phyloP scores from a whole-genome alignment of 345 rosid genomes.

The Anastatica hierochuntica region DNA sequence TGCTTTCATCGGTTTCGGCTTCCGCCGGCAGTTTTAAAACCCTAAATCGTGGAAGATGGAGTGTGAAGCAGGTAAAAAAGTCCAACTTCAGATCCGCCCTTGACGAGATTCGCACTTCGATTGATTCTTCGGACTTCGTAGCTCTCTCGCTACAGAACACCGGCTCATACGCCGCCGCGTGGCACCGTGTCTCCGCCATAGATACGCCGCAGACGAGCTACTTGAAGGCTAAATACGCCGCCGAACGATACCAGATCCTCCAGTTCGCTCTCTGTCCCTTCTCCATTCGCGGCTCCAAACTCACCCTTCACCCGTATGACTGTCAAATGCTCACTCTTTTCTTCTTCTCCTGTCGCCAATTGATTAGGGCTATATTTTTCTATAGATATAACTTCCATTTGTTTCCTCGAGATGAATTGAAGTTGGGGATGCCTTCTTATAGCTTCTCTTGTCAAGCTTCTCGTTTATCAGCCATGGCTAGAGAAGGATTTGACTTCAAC shows the following conservation, averaged over 20 bases:
- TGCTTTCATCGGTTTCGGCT: slow-evolving; percentile 28
- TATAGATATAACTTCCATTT: slow-evolving; percentile 79
- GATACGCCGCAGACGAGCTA: slow-evolving; percentile 64
- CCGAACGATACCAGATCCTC: slow-evolving; percentile 63
- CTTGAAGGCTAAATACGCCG: slow-evolving; percentile 56
- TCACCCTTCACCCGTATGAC: slow-evolving; percentile 53
- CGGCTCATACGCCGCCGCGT: slow-evolving; percentile 63
- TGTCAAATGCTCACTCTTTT: neutral
- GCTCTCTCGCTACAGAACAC: slow-evolving; percentile 61
- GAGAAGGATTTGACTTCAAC: slow-evolving; percentile 80
- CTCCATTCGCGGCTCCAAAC: slow-evolving; percentile 36
- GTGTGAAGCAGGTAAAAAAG: slow-evolving; percentile 53
- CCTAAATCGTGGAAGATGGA: slow-evolving; percentile 31
- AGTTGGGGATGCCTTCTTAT: slow-evolving; percentile 70
- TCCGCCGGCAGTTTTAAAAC: slow-evolving; percentile 14
- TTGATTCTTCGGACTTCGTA: slow-evolving; percentile 53
- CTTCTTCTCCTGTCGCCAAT: neutral
- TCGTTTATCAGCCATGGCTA: slow-evolving; percentile 58
- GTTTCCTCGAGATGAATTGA: slow-evolving; percentile 79
- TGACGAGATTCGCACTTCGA: slow-evolving; percentile 40
- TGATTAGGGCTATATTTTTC: neutral
- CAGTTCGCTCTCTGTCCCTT: slow-evolving; percentile 84
- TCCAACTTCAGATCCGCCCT: slow-evolving; percentile 50
- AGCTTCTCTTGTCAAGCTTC: slow-evolving; percentile 79
- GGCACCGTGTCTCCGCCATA: slow-evolving; percentile 73